Evolutionary conservation across 768 basidiomycete species (phyloP).

Genomic region (Tricholoma saponaceum): DNA sequence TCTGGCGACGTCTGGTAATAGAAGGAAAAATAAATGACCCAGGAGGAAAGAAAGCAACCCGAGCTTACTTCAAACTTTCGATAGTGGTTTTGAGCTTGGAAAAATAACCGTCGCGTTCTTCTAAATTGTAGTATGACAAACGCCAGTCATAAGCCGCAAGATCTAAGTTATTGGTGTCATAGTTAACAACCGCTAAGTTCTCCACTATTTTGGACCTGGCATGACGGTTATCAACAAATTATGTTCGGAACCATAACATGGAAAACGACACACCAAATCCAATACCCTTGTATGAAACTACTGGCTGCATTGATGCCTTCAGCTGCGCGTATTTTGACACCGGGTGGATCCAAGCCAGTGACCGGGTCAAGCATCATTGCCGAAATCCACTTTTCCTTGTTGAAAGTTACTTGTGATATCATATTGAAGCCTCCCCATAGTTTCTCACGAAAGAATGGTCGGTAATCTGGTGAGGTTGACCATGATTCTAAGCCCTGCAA

Average conservation of each 20-base stretch:
- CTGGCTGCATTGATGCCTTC: slow-evolving; percentile 91
- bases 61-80: slow-evolving; percentile 67
- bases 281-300: slow-evolving; percentile 85
- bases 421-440: slow-evolving; percentile 77
- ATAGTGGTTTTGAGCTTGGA: slow-evolving; percentile 77
- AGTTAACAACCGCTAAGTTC: slow-evolving; percentile 89
- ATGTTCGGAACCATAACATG: not conserved
- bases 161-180: slow-evolving; percentile 86
- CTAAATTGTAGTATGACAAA: slow-evolving; percentile 83
- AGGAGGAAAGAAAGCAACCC: not conserved
- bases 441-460: slow-evolving; percentile 90
- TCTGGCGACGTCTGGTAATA: slow-evolving; percentile 52
- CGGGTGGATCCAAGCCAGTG: slow-evolving; percentile 87
- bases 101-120: slow-evolving; percentile 88
- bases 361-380: slow-evolving; percentile 88
- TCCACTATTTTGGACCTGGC: slow-evolving; percentile 87
- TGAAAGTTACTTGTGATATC: slow-evolving; percentile 79
- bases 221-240: not conserved
- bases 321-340: slow-evolving; percentile 83
- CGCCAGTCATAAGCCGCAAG: slow-evolving; percentile 92
- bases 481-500: slow-evolving; percentile 83
- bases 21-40: not conserved
- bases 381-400: slow-evolving; percentile 85
- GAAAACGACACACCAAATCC: slow-evolving; percentile 70
- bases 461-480: slow-evolving; percentile 83